Conservation (phyloP, 1,284 basidiomycete genomes). For the Ganoderma resinaceum region DNA sequence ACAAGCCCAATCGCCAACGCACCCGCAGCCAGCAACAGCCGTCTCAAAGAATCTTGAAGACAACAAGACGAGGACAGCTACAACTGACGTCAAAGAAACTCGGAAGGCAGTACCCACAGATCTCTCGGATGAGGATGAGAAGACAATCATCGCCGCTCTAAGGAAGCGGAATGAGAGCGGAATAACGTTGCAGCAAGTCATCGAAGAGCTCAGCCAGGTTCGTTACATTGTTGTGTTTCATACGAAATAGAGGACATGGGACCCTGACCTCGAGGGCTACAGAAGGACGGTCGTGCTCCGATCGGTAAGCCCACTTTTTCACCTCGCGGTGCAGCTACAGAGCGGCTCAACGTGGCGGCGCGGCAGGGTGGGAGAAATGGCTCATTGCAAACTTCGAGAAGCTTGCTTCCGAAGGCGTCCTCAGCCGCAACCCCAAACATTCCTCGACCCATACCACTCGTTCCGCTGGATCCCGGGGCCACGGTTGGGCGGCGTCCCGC, state of each 20-base stretch:
- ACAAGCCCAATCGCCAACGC: neutral
- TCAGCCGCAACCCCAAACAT: too few species aligned
- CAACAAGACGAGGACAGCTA: neutral
- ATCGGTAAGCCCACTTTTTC: neutral
- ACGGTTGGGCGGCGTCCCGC: neutral
- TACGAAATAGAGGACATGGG: neutral
- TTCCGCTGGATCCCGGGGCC: neutral
- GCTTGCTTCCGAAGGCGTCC: neutral
- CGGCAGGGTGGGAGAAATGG: neutral
- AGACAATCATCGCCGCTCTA: neutral
- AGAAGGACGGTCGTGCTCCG: neutral
- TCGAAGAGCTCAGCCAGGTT: neutral
- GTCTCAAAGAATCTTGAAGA: neutral
- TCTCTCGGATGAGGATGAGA: neutral
- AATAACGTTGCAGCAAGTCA: neutral
- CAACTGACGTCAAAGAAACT: too few species aligned
- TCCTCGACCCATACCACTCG: too few species aligned
- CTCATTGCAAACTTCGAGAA: neutral
- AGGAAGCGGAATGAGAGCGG: neutral
- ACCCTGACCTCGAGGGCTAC: neutral
- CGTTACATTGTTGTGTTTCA: neutral
- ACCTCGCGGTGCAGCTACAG: too few species aligned
- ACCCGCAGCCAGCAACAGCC: neutral
- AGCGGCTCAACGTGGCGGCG: neutral
- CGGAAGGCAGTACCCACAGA: neutral